A percentile compares a stretch with the other conserved stretches of the same genome.
phyloP scores from a whole-genome alignment of 345 rosid species.

The Cardamine occulta region DNA sequence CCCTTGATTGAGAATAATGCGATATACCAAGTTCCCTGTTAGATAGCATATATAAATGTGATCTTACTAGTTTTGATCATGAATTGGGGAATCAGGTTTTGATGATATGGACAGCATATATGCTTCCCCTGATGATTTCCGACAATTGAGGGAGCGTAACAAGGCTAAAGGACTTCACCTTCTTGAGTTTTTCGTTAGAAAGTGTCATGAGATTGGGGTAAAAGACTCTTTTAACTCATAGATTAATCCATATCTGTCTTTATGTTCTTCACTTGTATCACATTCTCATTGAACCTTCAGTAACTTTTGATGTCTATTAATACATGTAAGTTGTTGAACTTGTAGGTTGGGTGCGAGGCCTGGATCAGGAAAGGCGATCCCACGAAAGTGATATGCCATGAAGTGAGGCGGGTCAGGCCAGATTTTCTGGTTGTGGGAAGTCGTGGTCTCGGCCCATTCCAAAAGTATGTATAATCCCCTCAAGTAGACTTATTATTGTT shows the following conservation, averaged over 20 bases:
- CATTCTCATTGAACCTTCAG: not conserved
- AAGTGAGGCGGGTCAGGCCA: conserved; percentile 77
- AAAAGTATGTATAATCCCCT: conserved; percentile 57
- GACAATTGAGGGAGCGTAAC: conserved; percentile 57
- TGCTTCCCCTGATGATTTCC: conserved; percentile 91
- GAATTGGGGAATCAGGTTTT: conserved; percentile 57
- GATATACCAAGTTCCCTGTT: not conserved
- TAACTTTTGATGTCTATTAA: not conserved
- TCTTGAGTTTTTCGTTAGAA: conserved; percentile 81
- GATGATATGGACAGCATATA: conserved; percentile 83
- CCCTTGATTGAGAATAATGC: not conserved
- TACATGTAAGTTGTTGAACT: conserved; percentile 21
- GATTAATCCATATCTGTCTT: not conserved
- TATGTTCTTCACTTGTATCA: not conserved
- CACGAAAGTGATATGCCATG: conserved; percentile 82
- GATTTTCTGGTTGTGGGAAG: conserved; percentile 91
- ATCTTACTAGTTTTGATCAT: conserved; percentile 7
- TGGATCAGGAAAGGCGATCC: conserved; percentile 96
- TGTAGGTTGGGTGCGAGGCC: conserved; percentile 80
- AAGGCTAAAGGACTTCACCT: conserved; percentile 76
- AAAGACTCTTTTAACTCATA: conserved; percentile 9
- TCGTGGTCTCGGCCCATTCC: conserved; percentile 94
- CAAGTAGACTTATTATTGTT: not conserved
- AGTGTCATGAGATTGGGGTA: conserved; percentile 88
- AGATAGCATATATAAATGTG: not conserved